phyloP scores from a whole-genome alignment of 164 flowering plant genomes.

The Cinnamomum chago region DNA sequence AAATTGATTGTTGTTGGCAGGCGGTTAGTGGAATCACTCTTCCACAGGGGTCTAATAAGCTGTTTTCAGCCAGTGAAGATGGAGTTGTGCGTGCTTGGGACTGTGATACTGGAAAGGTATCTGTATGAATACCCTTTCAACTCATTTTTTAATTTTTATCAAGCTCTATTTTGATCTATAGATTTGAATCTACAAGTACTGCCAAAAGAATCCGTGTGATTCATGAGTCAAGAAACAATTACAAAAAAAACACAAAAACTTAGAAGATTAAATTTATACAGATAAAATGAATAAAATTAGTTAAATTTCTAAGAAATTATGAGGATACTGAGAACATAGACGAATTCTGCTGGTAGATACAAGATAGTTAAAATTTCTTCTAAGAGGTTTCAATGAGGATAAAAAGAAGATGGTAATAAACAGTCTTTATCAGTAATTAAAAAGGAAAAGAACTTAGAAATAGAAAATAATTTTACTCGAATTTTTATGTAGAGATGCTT shows the following conservation, averaged over 20 bases:
- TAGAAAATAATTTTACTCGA: too few species aligned
- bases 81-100: slow-evolving; percentile 72
- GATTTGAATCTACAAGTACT: background rate
- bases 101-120: slow-evolving; percentile 83
- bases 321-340: too few species aligned
- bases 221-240: background rate
- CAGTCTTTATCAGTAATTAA: too few species aligned
- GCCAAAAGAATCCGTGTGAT: background rate
- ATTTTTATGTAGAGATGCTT: too few species aligned
- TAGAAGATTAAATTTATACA: background rate
- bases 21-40: slow-evolving; percentile 10
- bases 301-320: background rate
- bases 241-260: background rate
- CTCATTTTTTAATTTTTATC: background rate
- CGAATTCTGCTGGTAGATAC: too few species aligned
- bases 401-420: too few species aligned
- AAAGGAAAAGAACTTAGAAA: too few species aligned
- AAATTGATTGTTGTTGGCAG: too few species aligned
- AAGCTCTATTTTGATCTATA: background rate
- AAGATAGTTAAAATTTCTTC: too few species aligned
- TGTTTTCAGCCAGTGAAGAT: slow-evolving; percentile 74
- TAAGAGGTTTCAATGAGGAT: too few species aligned
- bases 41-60: slow-evolving; percentile 76
- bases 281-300: too few species aligned
- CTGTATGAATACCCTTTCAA: background rate